Evolutionary conservation across 2,329 filamentous ascomycete genomes (phyloP).

Genomic region (Fusarium falciforme): DNA sequence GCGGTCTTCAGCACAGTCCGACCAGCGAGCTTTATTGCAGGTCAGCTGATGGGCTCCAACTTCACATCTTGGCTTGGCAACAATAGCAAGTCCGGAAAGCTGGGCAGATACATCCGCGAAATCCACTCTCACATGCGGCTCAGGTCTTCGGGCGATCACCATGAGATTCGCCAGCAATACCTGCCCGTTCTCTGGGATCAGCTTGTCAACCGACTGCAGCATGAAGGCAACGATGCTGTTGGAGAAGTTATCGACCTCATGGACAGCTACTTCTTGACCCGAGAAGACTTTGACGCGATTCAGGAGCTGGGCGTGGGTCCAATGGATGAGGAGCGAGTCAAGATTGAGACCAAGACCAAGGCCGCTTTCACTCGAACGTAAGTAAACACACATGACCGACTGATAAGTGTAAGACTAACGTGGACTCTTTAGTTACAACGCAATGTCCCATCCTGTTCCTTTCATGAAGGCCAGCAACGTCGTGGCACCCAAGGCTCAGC

Average conservation of each 20-base stretch:
- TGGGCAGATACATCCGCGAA: slow-evolving; percentile 87
- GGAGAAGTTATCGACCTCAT: slow-evolving; percentile 90
- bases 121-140: slow-evolving; percentile 98
- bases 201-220: slow-evolving; percentile 78
- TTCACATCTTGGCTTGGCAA: slow-evolving; percentile 97
- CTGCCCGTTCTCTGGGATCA: slow-evolving; percentile 88
- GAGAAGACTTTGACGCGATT: slow-evolving; percentile 94
- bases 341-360: slow-evolving; percentile 88
- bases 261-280: slow-evolving; percentile 96
- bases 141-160: slow-evolving; percentile 86
- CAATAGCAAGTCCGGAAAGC: slow-evolving; percentile 85
- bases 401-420: not conserved
- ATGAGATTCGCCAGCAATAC: slow-evolving; percentile 95
- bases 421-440: slow-evolving; percentile 75
- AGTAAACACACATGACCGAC: slow-evolving; percentile 52
- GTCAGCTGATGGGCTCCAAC: slow-evolving; percentile 77
- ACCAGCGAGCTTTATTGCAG: slow-evolving; percentile 87
- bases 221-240: slow-evolving; percentile 84
- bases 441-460: slow-evolving; percentile 85
- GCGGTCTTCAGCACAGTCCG: slow-evolving; percentile 95
- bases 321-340: slow-evolving; percentile 79
- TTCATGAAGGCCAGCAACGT: slow-evolving; percentile 95
- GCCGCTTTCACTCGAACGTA: slow-evolving; percentile 88
- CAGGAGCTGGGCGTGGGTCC: slow-evolving; percentile 90
- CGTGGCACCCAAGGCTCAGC: slow-evolving; percentile 75